Base-by-base conservation (phyloP, 2,329 filamentous ascomycete species). In the Akanthomyces muscarius region DNA sequence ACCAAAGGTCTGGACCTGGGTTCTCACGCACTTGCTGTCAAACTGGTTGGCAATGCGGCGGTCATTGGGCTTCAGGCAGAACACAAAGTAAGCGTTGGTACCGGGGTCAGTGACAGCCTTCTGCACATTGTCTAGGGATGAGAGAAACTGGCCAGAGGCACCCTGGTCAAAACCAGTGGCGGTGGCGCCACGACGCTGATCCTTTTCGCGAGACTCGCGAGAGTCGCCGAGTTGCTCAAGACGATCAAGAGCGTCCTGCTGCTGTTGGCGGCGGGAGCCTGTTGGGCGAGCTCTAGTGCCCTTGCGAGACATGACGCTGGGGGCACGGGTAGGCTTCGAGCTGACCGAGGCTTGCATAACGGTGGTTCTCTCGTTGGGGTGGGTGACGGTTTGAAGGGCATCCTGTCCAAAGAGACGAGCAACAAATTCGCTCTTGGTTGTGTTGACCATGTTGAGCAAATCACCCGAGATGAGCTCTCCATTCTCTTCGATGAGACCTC, bases 31-130 rank as follows among this genome's bases (percentile, higher is more conserved):
- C 76, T 98, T 98, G 83, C 92, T 97, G 75, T 99, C 95, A 70
- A 98, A 99, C 72, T 99, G 95, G 69, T 99, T 99, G 65, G 95
- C 94, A 68, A 99, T 99, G 56, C 95, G 88, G 60, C 95, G 86
- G 73, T 99, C 95, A 69, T 99, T 99, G 25, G 95, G 94, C 77
- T 99, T 99, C 66, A 99, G 78, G 71, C 95, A 99, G 76, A 99
- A 97, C 51, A 99, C 86, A 69, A 97, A 98, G 76, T 99, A 99
- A 0, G 90, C 86, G 71, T 99, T 99, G 13, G 92, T 90, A 71
- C 92, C 91, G 4, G 89, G 85, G 2, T 90, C 87, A 2, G 87
- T 89, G 51, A 99, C 81, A 2, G 92, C 93, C 69, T 94, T 93
- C 64, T 89, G 96, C 63, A 99, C 91, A 64, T 95, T 96, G 67